Evolutionary conservation across 768 basidiomycete genomes (phyloP), one percentile per base, ranked within the genome.

Genomic region (Xerocomellus dryophilus): DNA sequence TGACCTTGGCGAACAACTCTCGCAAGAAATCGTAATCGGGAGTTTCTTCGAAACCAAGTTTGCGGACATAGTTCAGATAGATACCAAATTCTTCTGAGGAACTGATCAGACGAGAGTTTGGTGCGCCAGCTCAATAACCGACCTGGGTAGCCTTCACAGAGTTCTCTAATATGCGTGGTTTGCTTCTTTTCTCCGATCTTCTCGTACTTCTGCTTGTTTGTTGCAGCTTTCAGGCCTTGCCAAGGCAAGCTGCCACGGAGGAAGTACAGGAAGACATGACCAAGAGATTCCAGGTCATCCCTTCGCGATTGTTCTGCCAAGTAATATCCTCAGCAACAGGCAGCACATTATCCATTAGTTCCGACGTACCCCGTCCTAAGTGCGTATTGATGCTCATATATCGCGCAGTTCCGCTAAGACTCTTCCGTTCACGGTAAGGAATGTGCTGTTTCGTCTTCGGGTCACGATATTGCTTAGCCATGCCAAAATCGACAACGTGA

Each of bases 151-250:
- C 93, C 91, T 63, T 98, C 97, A 65, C 88, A 93, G 23, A 99
- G 80, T 67, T 99, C 97, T 75, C 93, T 96, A 72, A 99, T 98
- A 7, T 90, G 89, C 27, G 97, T 98, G 14, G 90, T 90, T 76
- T 98, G 97, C 81, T 93, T 99, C 87, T 99, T 99, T 79, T 99
- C 96, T 59, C 96, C 96, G 71, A 99, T 99, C 81, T 98, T 99
- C 80, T 99, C 96, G 76, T 99, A 99, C 79, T 98, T 93, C 72
- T 98, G 97, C 78, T 99, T 99, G 80, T 99, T 98, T 47, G 95
- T 99, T 27, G 97, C 97, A 32, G 97, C 97, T 75, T 98, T 98
- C 53, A 99, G 82, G 53, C 97, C 97, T 69, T 99, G 97, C 97
- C 97, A 99, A 21, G 97, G 97, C 49, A 99, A 69, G 63, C 94